These are phyloP conservation scores for Cordia subcordata DNA, from an alignment of 257 asterid genomes.

Conservation along the genomic window DNA sequence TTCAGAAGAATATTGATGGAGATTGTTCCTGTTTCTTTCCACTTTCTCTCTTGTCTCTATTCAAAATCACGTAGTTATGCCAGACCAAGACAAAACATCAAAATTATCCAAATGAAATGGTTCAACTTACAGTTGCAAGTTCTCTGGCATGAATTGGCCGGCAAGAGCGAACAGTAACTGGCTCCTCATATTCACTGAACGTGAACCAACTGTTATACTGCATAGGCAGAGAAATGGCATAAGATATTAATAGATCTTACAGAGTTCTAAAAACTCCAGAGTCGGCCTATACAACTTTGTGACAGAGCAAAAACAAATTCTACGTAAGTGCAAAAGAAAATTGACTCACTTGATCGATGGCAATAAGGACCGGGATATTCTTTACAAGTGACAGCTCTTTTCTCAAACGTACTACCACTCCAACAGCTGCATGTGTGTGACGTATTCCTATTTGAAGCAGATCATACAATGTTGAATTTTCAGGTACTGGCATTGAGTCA, in stretches of 20 bases:
- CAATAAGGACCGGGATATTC: conserved; percentile 83
- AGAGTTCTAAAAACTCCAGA: conserved; percentile 14
- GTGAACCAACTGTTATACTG: conserved; percentile 99
- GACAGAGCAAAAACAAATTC: neutral
- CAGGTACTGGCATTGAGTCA: conserved; percentile 55
- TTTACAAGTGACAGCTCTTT: conserved; percentile 77
- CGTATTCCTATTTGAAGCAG: conserved; percentile 69
- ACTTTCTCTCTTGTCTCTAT: too few species aligned
- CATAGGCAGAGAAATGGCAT: conserved; percentile 25
- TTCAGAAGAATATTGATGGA: too few species aligned
- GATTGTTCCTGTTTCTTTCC: too few species aligned
- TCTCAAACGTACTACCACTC: conserved; percentile 86
- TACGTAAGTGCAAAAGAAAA: conserved; percentile 2
- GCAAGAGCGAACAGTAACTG: conserved; percentile 78
- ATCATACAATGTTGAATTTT: conserved; percentile 63
- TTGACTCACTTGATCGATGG: conserved; percentile 82
- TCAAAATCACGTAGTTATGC: too few species aligned
- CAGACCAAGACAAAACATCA: too few species aligned
- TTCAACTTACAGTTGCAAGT: conserved; percentile 63
- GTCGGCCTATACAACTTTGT: conserved; percentile 7
- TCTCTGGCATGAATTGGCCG: conserved; percentile 85
- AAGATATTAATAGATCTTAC: conserved; percentile 16
- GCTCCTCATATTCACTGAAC: conserved; percentile 78
- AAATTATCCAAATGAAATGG: conserved; percentile 1
- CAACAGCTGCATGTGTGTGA: conserved; percentile 81